Percentiles rank a stretch among this genome's conserved stretches.
These are phyloP conservation scores for Elsinoe australis DNA, from an alignment of 2,329 filamentous ascomycete species.

Conservation along the genomic window DNA sequence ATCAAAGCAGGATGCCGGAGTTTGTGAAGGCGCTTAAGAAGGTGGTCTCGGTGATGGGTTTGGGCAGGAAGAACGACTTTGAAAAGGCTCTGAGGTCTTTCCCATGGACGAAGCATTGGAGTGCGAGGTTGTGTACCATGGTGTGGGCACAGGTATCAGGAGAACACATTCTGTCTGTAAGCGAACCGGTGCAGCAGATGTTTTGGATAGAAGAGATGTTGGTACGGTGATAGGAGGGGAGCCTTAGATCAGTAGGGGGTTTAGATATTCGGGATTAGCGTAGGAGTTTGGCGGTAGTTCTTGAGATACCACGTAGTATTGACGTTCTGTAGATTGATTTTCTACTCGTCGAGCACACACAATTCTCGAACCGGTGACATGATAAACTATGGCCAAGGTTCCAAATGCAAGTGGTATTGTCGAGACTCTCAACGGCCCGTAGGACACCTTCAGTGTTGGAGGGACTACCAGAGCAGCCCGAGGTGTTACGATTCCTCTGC, in stretches of 20 bases:
- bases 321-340: too few relatives aligned
- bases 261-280: background rate
- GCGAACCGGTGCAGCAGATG: background rate
- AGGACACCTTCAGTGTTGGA: too few relatives aligned
- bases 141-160: constrained; percentile 1
- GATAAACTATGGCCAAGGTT: too few relatives aligned
- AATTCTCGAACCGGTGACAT: too few relatives aligned
- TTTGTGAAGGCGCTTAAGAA: background rate
- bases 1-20: background rate
- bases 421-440: too few relatives aligned
- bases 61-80: background rate
- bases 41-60: background rate
- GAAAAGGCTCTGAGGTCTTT: background rate
- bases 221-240: background rate
- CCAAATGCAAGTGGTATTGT: too few relatives aligned
- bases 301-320: too few relatives aligned
- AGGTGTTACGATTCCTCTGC: too few relatives aligned
- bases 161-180: background rate
- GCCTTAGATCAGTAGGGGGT: background rate
- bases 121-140: background rate
- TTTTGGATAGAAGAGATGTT: constrained; percentile 14
- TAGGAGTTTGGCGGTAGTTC: too few relatives aligned
- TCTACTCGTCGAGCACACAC: too few relatives aligned
- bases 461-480: too few relatives aligned
- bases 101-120: constrained; percentile 7